phyloP scores from a whole-genome alignment of 805 yeast genomes.

The Candida nitratophila region DNA sequence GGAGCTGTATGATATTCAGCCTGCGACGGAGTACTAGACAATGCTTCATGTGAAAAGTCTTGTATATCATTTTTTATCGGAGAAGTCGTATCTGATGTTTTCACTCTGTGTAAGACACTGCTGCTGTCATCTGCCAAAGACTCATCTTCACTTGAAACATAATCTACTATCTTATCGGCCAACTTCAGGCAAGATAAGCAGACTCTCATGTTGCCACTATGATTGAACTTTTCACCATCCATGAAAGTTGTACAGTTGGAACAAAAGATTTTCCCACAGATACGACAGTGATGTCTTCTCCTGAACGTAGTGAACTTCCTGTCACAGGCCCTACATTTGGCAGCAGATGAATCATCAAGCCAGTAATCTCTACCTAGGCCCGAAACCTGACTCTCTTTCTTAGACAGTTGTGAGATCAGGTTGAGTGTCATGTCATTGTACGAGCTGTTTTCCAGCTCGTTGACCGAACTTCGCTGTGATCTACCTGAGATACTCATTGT shows the following conservation, averaged over 20 bases:
- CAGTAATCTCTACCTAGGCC: slow-evolving; percentile 77
- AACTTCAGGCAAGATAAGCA: slow-evolving; percentile 65
- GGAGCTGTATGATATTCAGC: slow-evolving; percentile 27
- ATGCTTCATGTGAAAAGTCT: neutral
- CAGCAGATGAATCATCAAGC: slow-evolving; percentile 93
- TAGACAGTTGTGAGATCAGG: slow-evolving; percentile 15
- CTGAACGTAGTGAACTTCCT: slow-evolving; percentile 77
- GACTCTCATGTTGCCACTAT: slow-evolving; percentile 65
- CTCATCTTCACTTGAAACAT: slow-evolving; percentile 55
- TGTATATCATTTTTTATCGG: slow-evolving; percentile 2
- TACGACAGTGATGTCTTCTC: slow-evolving; percentile 89
- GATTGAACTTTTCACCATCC: slow-evolving; percentile 56
- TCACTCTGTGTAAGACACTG: slow-evolving; percentile 11
- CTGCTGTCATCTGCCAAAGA: slow-evolving; percentile 33
- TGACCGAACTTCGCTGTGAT: neutral
- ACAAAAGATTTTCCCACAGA: slow-evolving; percentile 95
- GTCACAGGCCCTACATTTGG: slow-evolving; percentile 81
- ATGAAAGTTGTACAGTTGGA: slow-evolving; percentile 70
- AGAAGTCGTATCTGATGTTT: neutral
- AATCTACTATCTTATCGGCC: slow-evolving; percentile 61
- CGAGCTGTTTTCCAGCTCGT: neutral
- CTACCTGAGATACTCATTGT: neutral
- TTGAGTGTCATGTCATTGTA: slow-evolving; percentile 17
- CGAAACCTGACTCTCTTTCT: slow-evolving; percentile 14
- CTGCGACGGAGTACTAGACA: neutral